phyloP scores from a whole-genome alignment of 495 filamentous ascomycete genomes.

The Barbatosphaeria neglecta region DNA sequence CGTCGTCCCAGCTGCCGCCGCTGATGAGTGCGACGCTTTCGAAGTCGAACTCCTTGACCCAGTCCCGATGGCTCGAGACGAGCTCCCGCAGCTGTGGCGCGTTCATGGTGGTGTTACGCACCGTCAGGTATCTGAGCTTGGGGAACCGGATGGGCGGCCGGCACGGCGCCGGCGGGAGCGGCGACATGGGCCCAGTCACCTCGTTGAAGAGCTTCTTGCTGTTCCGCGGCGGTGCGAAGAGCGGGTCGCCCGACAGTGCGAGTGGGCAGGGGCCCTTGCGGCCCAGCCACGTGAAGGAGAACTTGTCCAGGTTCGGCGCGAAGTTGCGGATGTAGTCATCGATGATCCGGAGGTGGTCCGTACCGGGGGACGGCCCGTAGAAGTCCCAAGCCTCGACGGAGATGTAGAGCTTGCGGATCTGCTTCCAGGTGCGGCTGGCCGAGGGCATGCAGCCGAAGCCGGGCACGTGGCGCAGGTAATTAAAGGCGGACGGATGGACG shows the following conservation, averaged over 20 bases:
- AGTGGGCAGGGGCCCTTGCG: constrained; percentile 55
- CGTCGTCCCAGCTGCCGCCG: constrained; percentile 62
- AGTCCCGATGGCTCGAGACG: constrained; percentile 46
- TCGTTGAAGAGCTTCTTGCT: constrained; percentile 41
- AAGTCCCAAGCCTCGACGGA: constrained; percentile 54
- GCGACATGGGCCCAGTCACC: constrained; percentile 41
- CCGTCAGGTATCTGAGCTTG: constrained; percentile 46
- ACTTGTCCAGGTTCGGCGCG: constrained; percentile 44
- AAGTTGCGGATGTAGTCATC: constrained; percentile 61
- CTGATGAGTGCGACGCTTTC: constrained; percentile 51
- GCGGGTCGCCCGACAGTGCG: constrained; percentile 49
- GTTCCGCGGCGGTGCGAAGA: constrained; percentile 41
- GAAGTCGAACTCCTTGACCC: constrained; percentile 60
- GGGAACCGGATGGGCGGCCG: constrained; percentile 43
- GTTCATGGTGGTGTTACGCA: constrained; percentile 56
- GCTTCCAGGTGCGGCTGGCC: constrained; percentile 53
- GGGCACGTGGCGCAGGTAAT: constrained; percentile 55
- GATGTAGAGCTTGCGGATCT: constrained; percentile 58
- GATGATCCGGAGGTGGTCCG: constrained; percentile 64
- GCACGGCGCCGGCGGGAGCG: constrained; percentile 30
- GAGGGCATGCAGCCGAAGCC: constrained; percentile 57
- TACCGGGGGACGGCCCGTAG: constrained; percentile 35
- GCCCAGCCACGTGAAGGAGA: constrained; percentile 63
- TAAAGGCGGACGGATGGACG: constrained; percentile 56
- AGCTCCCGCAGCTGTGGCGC: constrained; percentile 53